These are phyloP conservation scores for Podospora conica DNA, from an alignment of 495 filamentous ascomycete species.

Conservation along the genomic window DNA sequence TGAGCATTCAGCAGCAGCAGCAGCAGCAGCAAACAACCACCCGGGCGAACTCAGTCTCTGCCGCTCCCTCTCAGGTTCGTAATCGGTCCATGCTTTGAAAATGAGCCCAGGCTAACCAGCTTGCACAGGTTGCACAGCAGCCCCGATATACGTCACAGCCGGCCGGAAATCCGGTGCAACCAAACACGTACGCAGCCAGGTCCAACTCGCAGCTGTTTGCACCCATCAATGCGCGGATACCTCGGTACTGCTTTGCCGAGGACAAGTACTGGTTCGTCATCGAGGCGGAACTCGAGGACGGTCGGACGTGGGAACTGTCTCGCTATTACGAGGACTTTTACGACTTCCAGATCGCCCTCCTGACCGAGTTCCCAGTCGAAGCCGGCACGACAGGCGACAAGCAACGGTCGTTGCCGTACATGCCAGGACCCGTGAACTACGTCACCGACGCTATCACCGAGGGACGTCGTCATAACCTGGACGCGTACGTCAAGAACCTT, in stretches of 20 bases:
- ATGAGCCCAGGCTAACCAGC: neutral
- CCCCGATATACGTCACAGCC: slow-evolving; percentile 20
- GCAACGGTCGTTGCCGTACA: slow-evolving; percentile 85
- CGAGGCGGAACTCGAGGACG: slow-evolving; percentile 85
- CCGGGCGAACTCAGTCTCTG: neutral
- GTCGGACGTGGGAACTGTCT: slow-evolving; percentile 83
- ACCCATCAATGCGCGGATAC: slow-evolving; percentile 71
- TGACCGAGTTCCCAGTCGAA: slow-evolving; percentile 90
- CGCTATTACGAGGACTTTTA: slow-evolving; percentile 98
- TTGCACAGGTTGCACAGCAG: slow-evolving; percentile 9
- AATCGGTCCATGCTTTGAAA: neutral
- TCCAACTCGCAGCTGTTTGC: slow-evolving; percentile 42
- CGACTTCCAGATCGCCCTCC: slow-evolving; percentile 92
- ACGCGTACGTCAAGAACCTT: slow-evolving; percentile 91
- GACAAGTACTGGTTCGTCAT: slow-evolving; percentile 99
- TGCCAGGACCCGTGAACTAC: slow-evolving; percentile 96
- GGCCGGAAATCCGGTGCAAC: slow-evolving; percentile 17
- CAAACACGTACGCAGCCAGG: slow-evolving; percentile 32
- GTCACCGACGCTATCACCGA: slow-evolving; percentile 96
- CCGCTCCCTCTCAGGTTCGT: slow-evolving; percentile 39
- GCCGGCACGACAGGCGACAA: slow-evolving; percentile 74
- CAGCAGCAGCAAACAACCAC: neutral
- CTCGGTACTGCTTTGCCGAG: slow-evolving; percentile 91
- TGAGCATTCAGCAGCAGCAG: slow-evolving; percentile 55
- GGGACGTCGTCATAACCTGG: slow-evolving; percentile 81